A percentile compares a stretch with the other conserved stretches of the same genome.
phyloP scores from a whole-genome alignment of 1,284 basidiomycete genomes.

The Pseudozyma sp. region DNA sequence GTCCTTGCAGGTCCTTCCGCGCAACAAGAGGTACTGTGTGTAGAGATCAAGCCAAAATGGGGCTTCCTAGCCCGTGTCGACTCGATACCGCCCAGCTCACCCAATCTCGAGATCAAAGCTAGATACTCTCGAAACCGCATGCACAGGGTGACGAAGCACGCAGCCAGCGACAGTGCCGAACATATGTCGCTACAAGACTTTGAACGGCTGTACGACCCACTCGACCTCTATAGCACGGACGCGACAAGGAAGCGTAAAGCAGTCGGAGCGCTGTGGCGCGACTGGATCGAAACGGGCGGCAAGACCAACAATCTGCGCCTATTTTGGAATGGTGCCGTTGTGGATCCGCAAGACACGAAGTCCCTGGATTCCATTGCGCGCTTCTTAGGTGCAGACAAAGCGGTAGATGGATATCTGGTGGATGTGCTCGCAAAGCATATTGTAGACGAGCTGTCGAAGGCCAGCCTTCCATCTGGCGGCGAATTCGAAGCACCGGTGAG shows the following conservation, averaged over 20 bases:
- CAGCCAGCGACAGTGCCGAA: background rate
- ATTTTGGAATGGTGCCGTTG: slow-evolving; percentile 41
- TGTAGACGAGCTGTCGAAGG: slow-evolving; percentile 20
- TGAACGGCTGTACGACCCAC: slow-evolving; percentile 39
- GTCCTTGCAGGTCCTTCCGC: background rate
- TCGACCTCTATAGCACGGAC: slow-evolving; percentile 41
- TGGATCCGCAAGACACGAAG: slow-evolving; percentile 11
- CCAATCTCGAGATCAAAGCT: slow-evolving; percentile 38
- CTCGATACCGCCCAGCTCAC: slow-evolving; percentile 25
- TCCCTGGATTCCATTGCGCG: slow-evolving; percentile 2
- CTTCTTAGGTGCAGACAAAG: slow-evolving; percentile 7
- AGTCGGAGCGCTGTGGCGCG: slow-evolving; percentile 23
- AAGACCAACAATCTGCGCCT: slow-evolving; percentile 46
- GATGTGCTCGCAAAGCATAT: background rate
- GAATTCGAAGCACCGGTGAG: background rate
- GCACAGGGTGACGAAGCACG: slow-evolving; percentile 31
- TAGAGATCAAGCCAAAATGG: slow-evolving; percentile 56
- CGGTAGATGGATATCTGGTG: background rate
- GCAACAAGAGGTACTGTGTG: slow-evolving; percentile 19
- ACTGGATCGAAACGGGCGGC: slow-evolving; percentile 23
- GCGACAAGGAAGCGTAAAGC: slow-evolving; percentile 22
- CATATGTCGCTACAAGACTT: slow-evolving; percentile 17
- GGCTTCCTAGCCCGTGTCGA: slow-evolving; percentile 32
- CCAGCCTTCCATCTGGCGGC: background rate
- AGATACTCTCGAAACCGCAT: slow-evolving; percentile 41